Conservation (phyloP, 495 filamentous ascomycete genomes). For the Lasiosphaeria hispida region DNA sequence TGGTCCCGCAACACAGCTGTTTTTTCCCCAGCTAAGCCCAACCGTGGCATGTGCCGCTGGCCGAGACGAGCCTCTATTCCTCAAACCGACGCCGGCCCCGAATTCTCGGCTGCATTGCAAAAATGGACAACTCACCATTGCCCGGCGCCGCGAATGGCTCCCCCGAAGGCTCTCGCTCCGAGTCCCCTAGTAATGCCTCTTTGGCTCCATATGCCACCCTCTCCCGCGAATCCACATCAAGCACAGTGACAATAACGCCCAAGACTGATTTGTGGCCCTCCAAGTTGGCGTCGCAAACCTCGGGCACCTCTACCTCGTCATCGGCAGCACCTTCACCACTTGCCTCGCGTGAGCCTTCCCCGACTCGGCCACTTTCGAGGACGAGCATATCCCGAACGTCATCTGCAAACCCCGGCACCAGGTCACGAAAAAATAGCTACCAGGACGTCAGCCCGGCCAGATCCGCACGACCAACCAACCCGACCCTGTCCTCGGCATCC, state of each 20-base stretch:
- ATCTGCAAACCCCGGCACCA: slow-evolving; percentile 36
- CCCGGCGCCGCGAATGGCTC: slow-evolving; percentile 24
- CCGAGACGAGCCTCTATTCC: slow-evolving; percentile 19
- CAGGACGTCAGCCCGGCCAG: slow-evolving; percentile 68
- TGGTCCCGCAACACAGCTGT: slow-evolving; percentile 14
- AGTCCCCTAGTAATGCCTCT: slow-evolving; percentile 9
- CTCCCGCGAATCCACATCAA: slow-evolving; percentile 37
- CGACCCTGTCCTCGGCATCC: slow-evolving; percentile 57
- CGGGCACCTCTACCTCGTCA: slow-evolving; percentile 44
- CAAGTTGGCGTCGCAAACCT: slow-evolving; percentile 28
- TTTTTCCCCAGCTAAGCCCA: slow-evolving; percentile 25
- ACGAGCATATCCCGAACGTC: slow-evolving; percentile 28
- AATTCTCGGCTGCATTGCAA: slow-evolving; percentile 21
- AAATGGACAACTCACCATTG: slow-evolving; percentile 37
- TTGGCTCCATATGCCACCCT: slow-evolving; percentile 23
- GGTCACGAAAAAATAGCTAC: slow-evolving; percentile 66
- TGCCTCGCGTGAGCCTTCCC: slow-evolving; percentile 52
- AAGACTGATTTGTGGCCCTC: slow-evolving; percentile 35
- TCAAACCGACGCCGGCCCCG: slow-evolving; percentile 12
- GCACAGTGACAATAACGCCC: slow-evolving; percentile 44
- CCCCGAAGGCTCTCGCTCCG: slow-evolving; percentile 16
- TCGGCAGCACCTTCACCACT: slow-evolving; percentile 48
- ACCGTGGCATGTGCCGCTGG: slow-evolving; percentile 31
- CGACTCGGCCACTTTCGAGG: slow-evolving; percentile 37
- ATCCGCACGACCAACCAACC: slow-evolving; percentile 46